Evolutionary conservation across 371 early-diverging fungal genomes (phyloP).

Genomic region (Fennellomyces sp.): DNA sequence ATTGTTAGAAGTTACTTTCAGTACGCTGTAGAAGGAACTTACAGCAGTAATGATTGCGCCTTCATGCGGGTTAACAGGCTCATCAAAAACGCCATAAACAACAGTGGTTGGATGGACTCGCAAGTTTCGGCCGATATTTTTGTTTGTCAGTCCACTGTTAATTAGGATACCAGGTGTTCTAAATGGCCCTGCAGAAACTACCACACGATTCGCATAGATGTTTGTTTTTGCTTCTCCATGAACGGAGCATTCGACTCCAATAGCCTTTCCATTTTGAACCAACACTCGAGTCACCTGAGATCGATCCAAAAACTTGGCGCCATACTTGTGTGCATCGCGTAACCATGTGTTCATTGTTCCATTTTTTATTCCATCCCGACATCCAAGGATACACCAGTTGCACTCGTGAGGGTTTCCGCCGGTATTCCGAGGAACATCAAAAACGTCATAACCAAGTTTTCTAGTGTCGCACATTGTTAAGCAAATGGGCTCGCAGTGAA

Average conservation of each 20-base stretch:
- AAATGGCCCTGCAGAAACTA: conserved; percentile 66
- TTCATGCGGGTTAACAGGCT: conserved; percentile 44
- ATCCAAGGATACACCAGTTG: conserved; percentile 69
- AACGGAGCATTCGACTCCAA: conserved; percentile 48
- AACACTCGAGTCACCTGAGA: conserved; percentile 57
- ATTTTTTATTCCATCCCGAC: conserved; percentile 71
- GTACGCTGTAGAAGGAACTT: neutral
- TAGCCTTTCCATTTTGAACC: conserved; percentile 37
- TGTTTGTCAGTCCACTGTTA: conserved; percentile 67
- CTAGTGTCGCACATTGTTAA: conserved; percentile 4
- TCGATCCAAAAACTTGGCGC: conserved; percentile 60
- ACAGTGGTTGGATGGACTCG: conserved; percentile 59
- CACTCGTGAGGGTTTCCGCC: conserved; percentile 56
- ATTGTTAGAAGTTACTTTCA: conserved; percentile 42
- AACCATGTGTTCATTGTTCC: conserved; percentile 67
- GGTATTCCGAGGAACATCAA: conserved; percentile 65
- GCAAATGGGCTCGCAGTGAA: neutral
- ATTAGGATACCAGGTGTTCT: conserved; percentile 65
- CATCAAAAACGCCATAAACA: conserved; percentile 52
- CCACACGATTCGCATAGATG: conserved; percentile 52
- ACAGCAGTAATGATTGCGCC: conserved; percentile 62
- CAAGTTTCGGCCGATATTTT: conserved; percentile 63
- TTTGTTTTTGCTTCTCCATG: neutral
- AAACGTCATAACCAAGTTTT: conserved; percentile 55
- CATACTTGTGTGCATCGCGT: conserved; percentile 62